Evolutionary conservation across 768 basidiomycete genomes (phyloP), one percentile per base, ranked within the genome.

Genomic region (Kwoniella mangroviensis): DNA sequence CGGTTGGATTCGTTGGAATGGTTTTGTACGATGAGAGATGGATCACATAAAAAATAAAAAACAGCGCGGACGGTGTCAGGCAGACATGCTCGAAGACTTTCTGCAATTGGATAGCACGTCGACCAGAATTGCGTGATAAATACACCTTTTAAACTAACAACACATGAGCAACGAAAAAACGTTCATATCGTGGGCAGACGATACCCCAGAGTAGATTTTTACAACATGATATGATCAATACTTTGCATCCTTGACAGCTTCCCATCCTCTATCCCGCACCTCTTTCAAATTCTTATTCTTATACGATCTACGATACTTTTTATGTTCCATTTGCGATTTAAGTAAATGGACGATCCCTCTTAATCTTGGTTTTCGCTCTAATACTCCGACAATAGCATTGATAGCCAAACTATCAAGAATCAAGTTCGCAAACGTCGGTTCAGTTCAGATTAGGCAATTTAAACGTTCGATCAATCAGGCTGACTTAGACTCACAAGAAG

Each of bases 21-120:
- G 72, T 54, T 63, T 78, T 80, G 79, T 80, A 80, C 75, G 75
- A 79, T 74, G 75, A 53, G 58, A 63, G 67, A 78, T 78, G 75
- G 75, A 76, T 75, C 57, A 67, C 66, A 73, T 73, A 69, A 51
- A 49, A 52, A 49, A n/a, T n/a, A 55, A 65, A 56, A 45, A 41
- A 17, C 19, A 17, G 64, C n/a, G 34, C 9, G 34, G 4, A 34
- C 34, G 34, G 34, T 6, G 28, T 3, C 4, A 6, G 2, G 28
- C 28, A 28, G 34, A 34, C 34, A 34, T 34, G 34, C 34, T 34
- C 34, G 34, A 5, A 34, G 34, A 34, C 4, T 28, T 28, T 28
- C 4, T 28, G 2, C 4, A 4, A 4, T 1, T 28, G 63, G 42
- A 19, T 55, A 24, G 26, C 19, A 21, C 51, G 41, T 11, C 6